Conservation (phyloP, 2,329 filamentous ascomycete species). For the Fonsecaea nubica region DNA sequence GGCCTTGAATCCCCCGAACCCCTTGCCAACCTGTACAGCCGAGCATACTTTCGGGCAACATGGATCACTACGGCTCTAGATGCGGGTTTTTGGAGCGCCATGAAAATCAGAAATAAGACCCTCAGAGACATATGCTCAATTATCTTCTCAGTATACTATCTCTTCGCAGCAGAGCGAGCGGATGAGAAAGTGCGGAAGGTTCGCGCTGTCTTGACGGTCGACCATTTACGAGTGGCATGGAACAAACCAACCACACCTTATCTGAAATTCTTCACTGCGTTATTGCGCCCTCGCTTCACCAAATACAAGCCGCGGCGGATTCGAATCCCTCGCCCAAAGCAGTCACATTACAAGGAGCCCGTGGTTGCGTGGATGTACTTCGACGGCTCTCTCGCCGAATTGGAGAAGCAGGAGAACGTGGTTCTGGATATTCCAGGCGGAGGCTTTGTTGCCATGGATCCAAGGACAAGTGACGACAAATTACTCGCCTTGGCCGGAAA, state of each 20-base stretch:
- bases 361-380: conserved; percentile 92
- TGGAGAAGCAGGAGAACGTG: conserved; percentile 77
- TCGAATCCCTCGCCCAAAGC: conserved; percentile 78
- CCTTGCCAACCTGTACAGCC: conserved; percentile 89
- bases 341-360: conserved; percentile 82
- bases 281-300: conserved; percentile 80
- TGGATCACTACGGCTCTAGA: conserved; percentile 96
- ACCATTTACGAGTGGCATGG: conserved; percentile 92
- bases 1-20: conserved; percentile 92
- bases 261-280: conserved; percentile 71
- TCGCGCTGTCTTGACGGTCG: conserved; percentile 81
- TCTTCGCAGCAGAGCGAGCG: conserved; percentile 89
- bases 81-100: conserved; percentile 97
- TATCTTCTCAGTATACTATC: conserved; percentile 85
- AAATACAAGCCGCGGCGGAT: conserved; percentile 81
- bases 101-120: conserved; percentile 84
- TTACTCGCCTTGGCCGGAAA: conserved; percentile 90
- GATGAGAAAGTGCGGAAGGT: conserved; percentile 97
- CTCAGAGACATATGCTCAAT: conserved; percentile 81
- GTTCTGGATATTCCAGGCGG: conserved; percentile 91
- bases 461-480: conserved; percentile 93
- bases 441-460: conserved; percentile 95
- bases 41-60: conserved; percentile 92
- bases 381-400: conserved; percentile 79
- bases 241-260: conserved; percentile 93